A percentile compares a stretch with the other conserved stretches of the same genome.
Conservation (phyloP, 495 filamentous ascomycete genomes). For the Aspergillus baeticus region DNA sequence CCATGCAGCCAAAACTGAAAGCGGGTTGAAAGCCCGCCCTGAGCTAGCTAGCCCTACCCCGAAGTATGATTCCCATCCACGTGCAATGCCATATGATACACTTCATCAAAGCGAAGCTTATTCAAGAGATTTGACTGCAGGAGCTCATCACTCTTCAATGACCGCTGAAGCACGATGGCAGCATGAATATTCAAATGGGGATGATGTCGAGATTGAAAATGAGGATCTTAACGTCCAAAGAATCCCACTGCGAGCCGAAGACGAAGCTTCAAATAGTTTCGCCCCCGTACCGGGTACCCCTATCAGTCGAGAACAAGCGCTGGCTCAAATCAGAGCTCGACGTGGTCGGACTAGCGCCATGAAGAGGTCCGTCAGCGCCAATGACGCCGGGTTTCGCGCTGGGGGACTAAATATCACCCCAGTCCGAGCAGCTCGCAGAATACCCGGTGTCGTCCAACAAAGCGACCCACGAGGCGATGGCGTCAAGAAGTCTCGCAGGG, state of each 20-base stretch:
- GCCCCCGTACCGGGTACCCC: conserved; percentile 37
- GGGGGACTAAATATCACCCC: conserved; percentile 27
- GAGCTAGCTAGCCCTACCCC: conserved; percentile 7
- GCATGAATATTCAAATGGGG: neutral
- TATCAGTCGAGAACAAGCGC: conserved; percentile 49
- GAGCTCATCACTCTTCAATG: conserved; percentile 11
- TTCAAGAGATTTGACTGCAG: conserved; percentile 9
- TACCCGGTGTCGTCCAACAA: conserved; percentile 36
- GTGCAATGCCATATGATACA: conserved; percentile 10
- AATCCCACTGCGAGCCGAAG: conserved; percentile 33
- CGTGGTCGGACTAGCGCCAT: conserved; percentile 47
- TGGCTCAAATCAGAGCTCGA: conserved; percentile 51
- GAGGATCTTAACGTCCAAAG: conserved; percentile 27
- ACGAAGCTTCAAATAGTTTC: conserved; percentile 23
- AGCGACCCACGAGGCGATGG: conserved; percentile 28
- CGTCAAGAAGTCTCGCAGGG: conserved; percentile 33
- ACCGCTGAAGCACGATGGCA: conserved; percentile 12
- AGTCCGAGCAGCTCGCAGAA: conserved; percentile 30
- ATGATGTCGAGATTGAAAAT: neutral
- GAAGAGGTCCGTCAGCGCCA: conserved; percentile 42
- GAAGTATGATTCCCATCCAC: conserved; percentile 15
- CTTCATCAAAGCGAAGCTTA: conserved; percentile 15
- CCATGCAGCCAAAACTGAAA: conserved; percentile 4
- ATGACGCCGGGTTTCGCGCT: conserved; percentile 32
- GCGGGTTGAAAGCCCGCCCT: neutral